These are phyloP conservation scores for Passalora sequoiae DNA, from an alignment of 2,329 filamentous ascomycete genomes.

Conservation along the genomic window DNA sequence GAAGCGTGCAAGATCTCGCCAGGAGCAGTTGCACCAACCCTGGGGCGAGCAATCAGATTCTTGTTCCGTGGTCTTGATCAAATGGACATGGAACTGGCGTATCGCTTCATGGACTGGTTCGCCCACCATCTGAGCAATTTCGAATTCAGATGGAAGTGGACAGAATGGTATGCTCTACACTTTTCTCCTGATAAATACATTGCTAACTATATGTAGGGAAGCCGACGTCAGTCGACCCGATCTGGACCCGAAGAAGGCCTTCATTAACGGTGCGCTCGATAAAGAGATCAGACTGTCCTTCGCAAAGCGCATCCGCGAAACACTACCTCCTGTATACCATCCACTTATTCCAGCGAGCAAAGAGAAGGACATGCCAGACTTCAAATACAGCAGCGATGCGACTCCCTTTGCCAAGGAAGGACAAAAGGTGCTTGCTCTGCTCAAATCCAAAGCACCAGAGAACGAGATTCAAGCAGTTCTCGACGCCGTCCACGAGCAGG, in stretches of 20 bases:
- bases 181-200: neutral
- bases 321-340: conserved; percentile 78
- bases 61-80: conserved; percentile 76
- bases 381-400: conserved; percentile 75
- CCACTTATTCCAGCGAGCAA: conserved; percentile 76
- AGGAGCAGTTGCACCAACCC: conserved; percentile 88
- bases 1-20: conserved; percentile 95
- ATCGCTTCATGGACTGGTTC: conserved; percentile 96
- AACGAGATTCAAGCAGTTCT: conserved; percentile 81
- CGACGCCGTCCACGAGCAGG: conserved; percentile 73
- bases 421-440: conserved; percentile 70
- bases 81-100: conserved; percentile 80
- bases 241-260: conserved; percentile 83
- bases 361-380: conserved; percentile 92
- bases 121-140: conserved; percentile 97
- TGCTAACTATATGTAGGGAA: conserved; percentile 45
- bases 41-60: conserved; percentile 88
- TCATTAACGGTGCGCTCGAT: conserved; percentile 83
- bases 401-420: conserved; percentile 80
- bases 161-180: conserved; percentile 65
- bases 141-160: conserved; percentile 99
- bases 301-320: conserved; percentile 91
- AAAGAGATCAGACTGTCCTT: conserved; percentile 97
- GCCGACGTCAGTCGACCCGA: conserved; percentile 74
- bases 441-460: conserved; percentile 78